Conservation (phyloP, 1,284 basidiomycete species). For the Pascua guehoae region DNA sequence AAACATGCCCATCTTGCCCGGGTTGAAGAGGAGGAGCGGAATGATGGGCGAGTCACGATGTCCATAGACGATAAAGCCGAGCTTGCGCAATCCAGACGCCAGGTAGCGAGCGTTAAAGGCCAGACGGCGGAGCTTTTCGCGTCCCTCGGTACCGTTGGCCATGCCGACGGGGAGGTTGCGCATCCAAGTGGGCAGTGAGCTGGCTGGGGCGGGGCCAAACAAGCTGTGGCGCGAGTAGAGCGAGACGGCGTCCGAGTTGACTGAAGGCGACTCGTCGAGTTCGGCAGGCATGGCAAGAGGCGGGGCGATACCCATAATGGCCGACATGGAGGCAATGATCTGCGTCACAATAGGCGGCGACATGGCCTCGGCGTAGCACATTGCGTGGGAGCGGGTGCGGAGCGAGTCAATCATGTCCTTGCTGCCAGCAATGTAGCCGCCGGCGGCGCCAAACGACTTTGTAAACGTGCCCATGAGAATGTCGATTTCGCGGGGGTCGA, state of each 20-base stretch:
- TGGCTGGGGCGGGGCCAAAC: conserved; percentile 63
- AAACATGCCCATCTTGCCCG: conserved; percentile 87
- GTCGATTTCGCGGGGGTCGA: conserved; percentile 78
- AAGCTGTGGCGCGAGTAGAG: conserved; percentile 30
- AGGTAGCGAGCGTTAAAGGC: conserved; percentile 96
- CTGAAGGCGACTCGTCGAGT: conserved; percentile 20
- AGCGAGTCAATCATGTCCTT: conserved; percentile 77
- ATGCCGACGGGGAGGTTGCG: conserved; percentile 61
- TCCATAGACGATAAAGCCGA: conserved; percentile 97
- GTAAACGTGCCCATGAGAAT: conserved; percentile 99
- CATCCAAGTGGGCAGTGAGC: conserved; percentile 66
- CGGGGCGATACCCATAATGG: conserved; percentile 84
- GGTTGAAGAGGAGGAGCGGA: conserved; percentile 88
- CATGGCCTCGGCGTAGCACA: conserved; percentile 87
- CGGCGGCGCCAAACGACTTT: conserved; percentile 96
- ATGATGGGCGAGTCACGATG: conserved; percentile 89
- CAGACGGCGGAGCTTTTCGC: conserved; percentile 73
- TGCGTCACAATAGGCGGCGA: conserved; percentile 87
- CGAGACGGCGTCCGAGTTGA: conserved; percentile 50
- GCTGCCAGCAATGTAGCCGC: conserved; percentile 87
- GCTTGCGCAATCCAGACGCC: conserved; percentile 76
- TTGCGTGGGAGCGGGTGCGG: conserved; percentile 76
- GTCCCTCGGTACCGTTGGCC: conserved; percentile 77
- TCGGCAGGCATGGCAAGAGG: conserved; percentile 47
- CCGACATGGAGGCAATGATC: conserved; percentile 86